These are phyloP conservation scores for Heritiera littoralis DNA, from an alignment of 345 rosid genomes.

Conservation along the genomic window DNA sequence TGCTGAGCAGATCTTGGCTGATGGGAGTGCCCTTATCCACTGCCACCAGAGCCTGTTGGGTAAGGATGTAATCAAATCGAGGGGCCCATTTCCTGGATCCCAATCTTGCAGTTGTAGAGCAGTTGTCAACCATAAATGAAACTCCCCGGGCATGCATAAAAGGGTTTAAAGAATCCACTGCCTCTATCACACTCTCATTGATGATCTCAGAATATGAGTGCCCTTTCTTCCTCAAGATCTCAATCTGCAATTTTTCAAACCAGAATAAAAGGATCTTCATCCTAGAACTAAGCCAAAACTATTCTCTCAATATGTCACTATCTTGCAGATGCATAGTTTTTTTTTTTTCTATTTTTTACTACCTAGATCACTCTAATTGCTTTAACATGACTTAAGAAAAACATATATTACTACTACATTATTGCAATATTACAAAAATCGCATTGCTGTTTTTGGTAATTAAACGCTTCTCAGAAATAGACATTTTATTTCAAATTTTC, in stretches of 20 bases:
- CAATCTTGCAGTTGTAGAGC: constrained; percentile 89
- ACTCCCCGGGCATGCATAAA: constrained; percentile 98
- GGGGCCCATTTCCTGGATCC: constrained; percentile 99
- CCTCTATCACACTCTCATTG: constrained; percentile 87
- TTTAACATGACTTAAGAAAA: not conserved
- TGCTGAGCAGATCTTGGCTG: constrained; percentile 78
- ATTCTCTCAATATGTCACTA: not conserved
- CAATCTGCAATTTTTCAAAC: constrained; percentile 53
- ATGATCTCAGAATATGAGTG: constrained; percentile 94
- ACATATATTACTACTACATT: not conserved
- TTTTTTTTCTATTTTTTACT: not conserved
- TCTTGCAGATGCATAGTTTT: not conserved
- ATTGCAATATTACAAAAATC: not conserved
- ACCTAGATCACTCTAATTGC: not conserved
- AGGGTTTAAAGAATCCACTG: constrained; percentile 91
- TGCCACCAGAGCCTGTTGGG: constrained; percentile 82
- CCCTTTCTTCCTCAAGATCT: constrained; percentile 92
- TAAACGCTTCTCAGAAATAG: not conserved
- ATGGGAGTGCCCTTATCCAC: constrained; percentile 58
- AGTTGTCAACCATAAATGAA: constrained; percentile 94
- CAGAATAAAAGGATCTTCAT: not conserved
- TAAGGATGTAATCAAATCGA: constrained; percentile 73
- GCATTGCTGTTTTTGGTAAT: not conserved
- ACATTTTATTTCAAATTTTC: not conserved
- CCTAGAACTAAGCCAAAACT: not conserved